phyloP scores from a whole-genome alignment of 148 eudicot genomes.

The Heliamphora exappendiculata region DNA sequence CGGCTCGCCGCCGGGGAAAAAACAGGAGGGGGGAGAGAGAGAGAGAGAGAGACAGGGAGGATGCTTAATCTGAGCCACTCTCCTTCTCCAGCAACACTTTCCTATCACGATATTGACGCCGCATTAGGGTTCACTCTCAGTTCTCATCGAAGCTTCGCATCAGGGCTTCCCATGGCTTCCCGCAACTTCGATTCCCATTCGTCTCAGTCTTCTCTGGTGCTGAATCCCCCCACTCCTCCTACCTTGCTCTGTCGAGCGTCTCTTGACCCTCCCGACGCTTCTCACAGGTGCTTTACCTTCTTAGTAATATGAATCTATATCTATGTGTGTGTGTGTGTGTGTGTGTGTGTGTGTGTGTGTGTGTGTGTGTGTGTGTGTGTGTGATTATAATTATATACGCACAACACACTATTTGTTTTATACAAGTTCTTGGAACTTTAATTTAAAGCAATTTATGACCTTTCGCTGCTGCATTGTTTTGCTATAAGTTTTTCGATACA shows the following conservation, averaged over 20 bases:
- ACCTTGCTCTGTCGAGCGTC: background rate
- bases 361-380: background rate
- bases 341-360: background rate
- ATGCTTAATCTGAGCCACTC: background rate
- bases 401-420: no score
- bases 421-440: background rate
- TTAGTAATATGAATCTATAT: background rate
- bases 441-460: background rate
- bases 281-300: background rate
- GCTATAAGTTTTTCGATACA: no score
- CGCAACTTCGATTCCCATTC: background rate
- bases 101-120: background rate
- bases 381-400: background rate
- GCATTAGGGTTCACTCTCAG: background rate
- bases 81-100: background rate
- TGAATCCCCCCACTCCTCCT: background rate
- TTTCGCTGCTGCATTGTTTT: background rate
- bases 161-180: background rate
- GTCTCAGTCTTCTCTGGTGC: background rate
- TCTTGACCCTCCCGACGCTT: no score
- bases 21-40: no score
- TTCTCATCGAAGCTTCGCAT: background rate
- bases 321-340: background rate
- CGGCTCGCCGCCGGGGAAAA: no score
- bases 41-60: no score